Percentiles rank a stretch among this genome's conserved stretches.
Conservation (phyloP, 768 basidiomycete genomes). For the Termitomyces sp. region DNA sequence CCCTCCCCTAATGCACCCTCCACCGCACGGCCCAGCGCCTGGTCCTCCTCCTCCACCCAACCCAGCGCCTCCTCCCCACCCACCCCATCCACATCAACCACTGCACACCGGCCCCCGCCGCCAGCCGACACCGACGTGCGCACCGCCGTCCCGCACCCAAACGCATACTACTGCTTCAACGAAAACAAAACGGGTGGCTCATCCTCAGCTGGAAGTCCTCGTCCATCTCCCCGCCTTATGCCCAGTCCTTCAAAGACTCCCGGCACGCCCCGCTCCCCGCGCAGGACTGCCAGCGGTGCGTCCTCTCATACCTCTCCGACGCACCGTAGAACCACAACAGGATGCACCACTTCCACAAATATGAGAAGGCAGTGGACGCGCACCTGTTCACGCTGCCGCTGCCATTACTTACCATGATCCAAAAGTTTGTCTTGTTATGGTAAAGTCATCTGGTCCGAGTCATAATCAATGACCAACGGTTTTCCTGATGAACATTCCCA, state of each 20-base stretch:
- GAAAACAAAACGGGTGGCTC: conserved; percentile 86
- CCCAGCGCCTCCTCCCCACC: not conserved
- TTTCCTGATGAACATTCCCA: too few species aligned
- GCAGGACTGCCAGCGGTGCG: conserved; percentile 41
- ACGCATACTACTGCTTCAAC: conserved; percentile 78
- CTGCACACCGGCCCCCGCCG: conserved; percentile 28
- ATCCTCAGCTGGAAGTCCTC: conserved; percentile 69
- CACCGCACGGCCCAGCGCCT: conserved; percentile 2
- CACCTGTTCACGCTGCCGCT: conserved; percentile 63
- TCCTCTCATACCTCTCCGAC: conserved; percentile 50
- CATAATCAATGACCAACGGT: too few species aligned
- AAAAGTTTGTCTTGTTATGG: too few species aligned
- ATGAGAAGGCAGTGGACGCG: conserved; percentile 68
- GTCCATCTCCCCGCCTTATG: conserved; percentile 56
- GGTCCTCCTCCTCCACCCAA: not conserved
- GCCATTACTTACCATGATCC: too few species aligned
- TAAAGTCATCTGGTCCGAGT: too few species aligned
- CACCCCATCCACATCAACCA: not conserved
- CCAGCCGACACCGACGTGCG: conserved; percentile 64
- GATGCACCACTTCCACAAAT: conserved; percentile 82
- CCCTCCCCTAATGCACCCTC: not conserved
- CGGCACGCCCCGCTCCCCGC: conserved; percentile 48
- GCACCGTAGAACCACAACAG: too few species aligned
- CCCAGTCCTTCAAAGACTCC: conserved; percentile 36
- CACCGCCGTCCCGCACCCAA: conserved; percentile 74